Evolutionary conservation across 495 filamentous ascomycete species (phyloP).

Genomic region (Terfezia boudieri): DNA sequence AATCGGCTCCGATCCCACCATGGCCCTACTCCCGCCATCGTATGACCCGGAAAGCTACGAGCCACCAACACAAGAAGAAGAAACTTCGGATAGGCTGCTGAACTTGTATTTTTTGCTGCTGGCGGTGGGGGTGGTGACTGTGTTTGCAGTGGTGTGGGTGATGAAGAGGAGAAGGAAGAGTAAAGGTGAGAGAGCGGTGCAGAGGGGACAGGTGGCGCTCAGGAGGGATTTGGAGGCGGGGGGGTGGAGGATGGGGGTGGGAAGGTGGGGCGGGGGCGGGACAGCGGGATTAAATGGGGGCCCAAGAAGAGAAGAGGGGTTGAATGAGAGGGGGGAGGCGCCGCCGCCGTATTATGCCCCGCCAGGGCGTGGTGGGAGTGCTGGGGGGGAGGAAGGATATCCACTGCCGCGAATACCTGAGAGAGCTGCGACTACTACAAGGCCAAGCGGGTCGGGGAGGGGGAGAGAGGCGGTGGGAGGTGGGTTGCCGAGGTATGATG

Average conservation of each 20-base stretch:
- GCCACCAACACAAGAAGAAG: not conserved
- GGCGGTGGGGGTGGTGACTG: constrained; percentile 7
- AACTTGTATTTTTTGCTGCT: constrained; percentile 1
- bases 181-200: not conserved
- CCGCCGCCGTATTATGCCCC: constrained; percentile 30
- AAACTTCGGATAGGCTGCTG: not conserved
- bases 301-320: constrained; percentile 23
- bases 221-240: not conserved
- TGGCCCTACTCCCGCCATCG: no score
- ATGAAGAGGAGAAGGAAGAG: not conserved
- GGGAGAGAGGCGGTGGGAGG: no score
- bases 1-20: no score
- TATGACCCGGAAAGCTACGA: no score
- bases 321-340: constrained; percentile 35
- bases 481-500: not conserved
- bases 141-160: not conserved
- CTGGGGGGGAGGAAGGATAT: constrained; percentile 1
- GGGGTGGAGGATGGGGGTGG: not conserved
- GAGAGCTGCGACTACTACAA: no score
- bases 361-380: constrained; percentile 7
- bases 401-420: no score
- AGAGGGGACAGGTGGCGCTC: not conserved
- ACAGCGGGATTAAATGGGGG: not conserved
- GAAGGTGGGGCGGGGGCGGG: not conserved
- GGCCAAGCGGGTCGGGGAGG: no score